Base-by-base conservation (phyloP, 1,139 yeast species). In the Hansenula lynferdii region DNA sequence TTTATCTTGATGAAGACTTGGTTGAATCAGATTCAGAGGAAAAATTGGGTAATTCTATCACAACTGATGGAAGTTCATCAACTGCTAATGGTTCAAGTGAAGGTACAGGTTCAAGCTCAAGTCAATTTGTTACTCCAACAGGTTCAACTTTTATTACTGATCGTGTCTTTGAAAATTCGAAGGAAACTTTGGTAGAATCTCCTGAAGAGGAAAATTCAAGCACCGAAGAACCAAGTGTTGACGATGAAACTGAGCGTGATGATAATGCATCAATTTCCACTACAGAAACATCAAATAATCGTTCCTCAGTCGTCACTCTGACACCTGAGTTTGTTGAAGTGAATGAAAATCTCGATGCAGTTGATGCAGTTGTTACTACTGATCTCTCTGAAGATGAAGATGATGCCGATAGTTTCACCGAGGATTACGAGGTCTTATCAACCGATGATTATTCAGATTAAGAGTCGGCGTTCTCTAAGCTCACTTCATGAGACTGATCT, bases 351-450 rank as follows among this genome's bases (percentile, higher is more conserved):
- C 16, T 22, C n/a, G 32, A 28, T 10, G 31, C 16, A 8, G 21
- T 12, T 31, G 35, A 21, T 24, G 19, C 34, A n/a, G 16, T 22
- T 28, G 33, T 23, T 14, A 35, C 29, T 35, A 18, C 32, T 23
- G 37, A 28, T 12, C 15, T 28, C 8, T 15, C 27, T 6, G 35
- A 17, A 9, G 31, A 31, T 10, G 38, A 30, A 5, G 11, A n/a
- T 15, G 30, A 22, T 12, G 37, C 20, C 21, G 34, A 17, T 21
- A 17, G 31, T 27, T 18, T 38, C 16, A 25, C 34, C 27, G 42
- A 36, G 14, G 42, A 39, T n/a, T 39, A 39, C 23, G 42, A 39
- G 15, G 24, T 39, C 10, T 16, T 39, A 8, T 36, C 39, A 8
- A 25, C 39, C n/a, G 38, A 31, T 22, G 41, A 39, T 8, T 29